phyloP scores from a whole-genome alignment of 2,329 filamentous ascomycete species.

The Diaporthe sp. region DNA sequence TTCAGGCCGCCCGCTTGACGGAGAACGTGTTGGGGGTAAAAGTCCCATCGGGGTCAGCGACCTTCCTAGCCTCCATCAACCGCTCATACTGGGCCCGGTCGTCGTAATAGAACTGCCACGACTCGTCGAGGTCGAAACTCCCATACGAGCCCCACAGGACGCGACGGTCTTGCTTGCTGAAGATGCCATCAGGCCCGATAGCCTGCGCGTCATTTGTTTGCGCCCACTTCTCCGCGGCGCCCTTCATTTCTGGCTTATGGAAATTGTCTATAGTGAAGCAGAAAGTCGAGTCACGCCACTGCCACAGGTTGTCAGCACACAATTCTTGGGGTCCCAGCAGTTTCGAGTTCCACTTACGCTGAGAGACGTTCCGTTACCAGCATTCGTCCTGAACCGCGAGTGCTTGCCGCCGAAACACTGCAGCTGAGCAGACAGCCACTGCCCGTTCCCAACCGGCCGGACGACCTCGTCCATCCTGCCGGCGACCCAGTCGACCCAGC shows the following conservation, averaged over 20 bases:
- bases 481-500: slow-evolving; percentile 56
- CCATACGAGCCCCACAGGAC: slow-evolving; percentile 57
- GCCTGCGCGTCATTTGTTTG: slow-evolving; percentile 53
- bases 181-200: slow-evolving; percentile 47
- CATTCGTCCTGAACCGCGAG: slow-evolving; percentile 57
- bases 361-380: slow-evolving; percentile 60
- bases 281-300: slow-evolving; percentile 60
- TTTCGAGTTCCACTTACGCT: slow-evolving; percentile 45
- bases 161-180: slow-evolving; percentile 54
- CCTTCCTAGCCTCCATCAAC: slow-evolving; percentile 47
- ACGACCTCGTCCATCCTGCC: slow-evolving; percentile 55
- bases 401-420: slow-evolving; percentile 60
- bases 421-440: slow-evolving; percentile 60
- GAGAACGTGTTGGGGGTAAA: slow-evolving; percentile 55
- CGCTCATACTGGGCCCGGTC: slow-evolving; percentile 51
- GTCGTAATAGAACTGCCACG: slow-evolving; percentile 54
- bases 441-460: slow-evolving; percentile 49
- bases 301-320: not conserved
- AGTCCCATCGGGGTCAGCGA: slow-evolving; percentile 52
- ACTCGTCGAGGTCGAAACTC: slow-evolving; percentile 51
- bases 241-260: slow-evolving; percentile 51
- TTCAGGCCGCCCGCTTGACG: slow-evolving; percentile 17
- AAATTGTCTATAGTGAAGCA: slow-evolving; percentile 59
- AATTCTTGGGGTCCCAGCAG: not conserved
- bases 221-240: slow-evolving; percentile 58